phyloP scores from a whole-genome alignment of 495 filamentous ascomycete genomes.

The Oidiodendron maius region DNA sequence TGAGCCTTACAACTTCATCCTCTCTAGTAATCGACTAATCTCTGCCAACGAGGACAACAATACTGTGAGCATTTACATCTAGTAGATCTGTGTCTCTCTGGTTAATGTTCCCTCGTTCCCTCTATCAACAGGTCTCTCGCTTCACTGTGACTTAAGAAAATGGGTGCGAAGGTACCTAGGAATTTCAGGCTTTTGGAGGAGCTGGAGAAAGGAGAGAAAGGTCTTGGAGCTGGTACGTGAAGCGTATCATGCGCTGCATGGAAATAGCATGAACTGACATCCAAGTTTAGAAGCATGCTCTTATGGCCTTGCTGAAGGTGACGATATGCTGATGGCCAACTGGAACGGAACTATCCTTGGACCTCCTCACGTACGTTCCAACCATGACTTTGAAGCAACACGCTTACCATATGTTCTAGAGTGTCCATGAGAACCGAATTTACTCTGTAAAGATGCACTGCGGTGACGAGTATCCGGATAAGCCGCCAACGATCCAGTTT shows the following conservation, averaged over 20 bases:
- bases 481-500: constrained; percentile 84
- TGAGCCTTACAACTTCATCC: not conserved
- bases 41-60: not conserved
- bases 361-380: constrained; percentile 76
- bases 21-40: not conserved
- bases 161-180: constrained; percentile 82
- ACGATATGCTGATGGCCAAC: constrained; percentile 95
- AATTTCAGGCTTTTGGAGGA: constrained; percentile 97
- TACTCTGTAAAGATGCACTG: constrained; percentile 98
- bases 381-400: not conserved
- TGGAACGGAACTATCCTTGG: constrained; percentile 98
- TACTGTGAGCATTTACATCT: not conserved
- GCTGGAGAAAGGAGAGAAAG: constrained; percentile 98
- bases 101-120: not conserved
- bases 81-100: not conserved
- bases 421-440: constrained; percentile 95
- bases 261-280: not conserved
- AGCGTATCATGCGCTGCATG: not conserved
- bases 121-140: not conserved
- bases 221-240: constrained; percentile 76
- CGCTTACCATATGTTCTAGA: constrained; percentile 43
- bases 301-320: constrained; percentile 89
- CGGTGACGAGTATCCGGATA: constrained; percentile 80
- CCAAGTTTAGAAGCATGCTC: constrained; percentile 82
- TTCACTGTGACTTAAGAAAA: constrained; percentile 26